phyloP scores from a whole-genome alignment of 2,329 filamentous ascomycete genomes.

The Trichophaea hybrida region DNA sequence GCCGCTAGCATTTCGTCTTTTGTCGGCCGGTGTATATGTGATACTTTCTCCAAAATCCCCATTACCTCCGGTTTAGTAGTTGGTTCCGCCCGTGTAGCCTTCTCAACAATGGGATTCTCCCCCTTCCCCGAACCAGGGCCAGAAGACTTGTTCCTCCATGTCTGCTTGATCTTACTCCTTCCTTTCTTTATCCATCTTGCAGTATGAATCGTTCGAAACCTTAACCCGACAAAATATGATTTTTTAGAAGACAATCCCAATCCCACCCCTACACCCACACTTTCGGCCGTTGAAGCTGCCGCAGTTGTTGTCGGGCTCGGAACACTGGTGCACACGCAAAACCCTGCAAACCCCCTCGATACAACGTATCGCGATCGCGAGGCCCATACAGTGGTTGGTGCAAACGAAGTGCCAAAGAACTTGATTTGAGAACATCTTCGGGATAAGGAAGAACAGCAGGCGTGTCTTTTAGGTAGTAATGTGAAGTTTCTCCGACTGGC shows the following conservation, averaged over 20 bases:
- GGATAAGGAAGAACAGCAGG: constrained; percentile 8
- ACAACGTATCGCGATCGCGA: constrained; percentile 24
- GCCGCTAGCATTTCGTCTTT: constrained; percentile 88
- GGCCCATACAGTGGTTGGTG: constrained; percentile 11
- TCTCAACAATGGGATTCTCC: neutral
- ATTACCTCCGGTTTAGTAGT: constrained; percentile 31
- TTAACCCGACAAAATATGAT: constrained; percentile 18
- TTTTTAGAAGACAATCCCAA: constrained; percentile 13
- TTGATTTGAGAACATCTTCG: constrained; percentile 4
- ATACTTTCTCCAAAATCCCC: constrained; percentile 44
- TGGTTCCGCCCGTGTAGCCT: neutral
- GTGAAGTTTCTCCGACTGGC: neutral
- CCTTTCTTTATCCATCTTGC: constrained; percentile 4
- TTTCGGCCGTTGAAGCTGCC: constrained; percentile 23
- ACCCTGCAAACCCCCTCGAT: constrained; percentile 25
- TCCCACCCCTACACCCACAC: constrained; percentile 17
- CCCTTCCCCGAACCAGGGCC: neutral
- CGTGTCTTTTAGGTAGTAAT: constrained; percentile 9
- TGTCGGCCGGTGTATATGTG: constrained; percentile 72
- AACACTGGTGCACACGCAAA: constrained; percentile 24
- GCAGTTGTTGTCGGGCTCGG: constrained; percentile 19
- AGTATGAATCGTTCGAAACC: constrained; percentile 17
- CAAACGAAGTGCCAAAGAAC: constrained; percentile 11
- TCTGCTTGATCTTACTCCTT: neutral
- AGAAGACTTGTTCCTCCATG: neutral